phyloP scores from a whole-genome alignment of 768 basidiomycete genomes.

The Xerocomellus chrysenteron region DNA sequence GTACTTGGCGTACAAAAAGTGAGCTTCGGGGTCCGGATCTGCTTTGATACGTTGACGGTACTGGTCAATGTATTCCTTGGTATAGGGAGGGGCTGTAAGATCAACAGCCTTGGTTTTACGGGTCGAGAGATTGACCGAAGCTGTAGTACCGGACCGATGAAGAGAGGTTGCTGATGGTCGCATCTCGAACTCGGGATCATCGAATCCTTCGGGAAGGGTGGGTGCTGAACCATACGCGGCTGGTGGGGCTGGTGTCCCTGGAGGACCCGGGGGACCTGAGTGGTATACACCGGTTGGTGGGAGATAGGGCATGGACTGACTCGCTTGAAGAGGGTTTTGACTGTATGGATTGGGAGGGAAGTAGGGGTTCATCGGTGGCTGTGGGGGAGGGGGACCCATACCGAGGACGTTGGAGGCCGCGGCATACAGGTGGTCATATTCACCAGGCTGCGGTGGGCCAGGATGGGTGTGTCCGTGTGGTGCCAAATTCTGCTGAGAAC shows the following conservation, averaged over 20 bases:
- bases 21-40: constrained; percentile 97
- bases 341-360: constrained; percentile 22
- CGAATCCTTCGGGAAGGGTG: constrained; percentile 31
- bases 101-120: constrained; percentile 81
- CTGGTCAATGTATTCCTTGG: constrained; percentile 95
- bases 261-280: constrained; percentile 18
- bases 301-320: constrained; percentile 34
- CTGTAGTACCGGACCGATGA: constrained; percentile 55
- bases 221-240: constrained; percentile 23
- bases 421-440: constrained; percentile 62
- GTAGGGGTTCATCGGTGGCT: constrained; percentile 20
- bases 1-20: constrained; percentile 98
- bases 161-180: constrained; percentile 45
- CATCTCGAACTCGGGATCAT: constrained; percentile 53
- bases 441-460: constrained; percentile 33
- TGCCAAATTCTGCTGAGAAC: constrained; percentile 22
- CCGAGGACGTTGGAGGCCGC: constrained; percentile 83
- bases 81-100: constrained; percentile 80
- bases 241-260: constrained; percentile 17
- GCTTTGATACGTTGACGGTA: constrained; percentile 96
- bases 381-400: constrained; percentile 56
- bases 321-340: constrained; percentile 25
- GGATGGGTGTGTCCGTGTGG: constrained; percentile 16
- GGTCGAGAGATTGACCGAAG: constrained; percentile 55
- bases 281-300: constrained; percentile 29